These are phyloP conservation scores for Lasiodiplodia theobromae DNA, from an alignment of 2,329 filamentous ascomycete species.

Conservation along the genomic window DNA sequence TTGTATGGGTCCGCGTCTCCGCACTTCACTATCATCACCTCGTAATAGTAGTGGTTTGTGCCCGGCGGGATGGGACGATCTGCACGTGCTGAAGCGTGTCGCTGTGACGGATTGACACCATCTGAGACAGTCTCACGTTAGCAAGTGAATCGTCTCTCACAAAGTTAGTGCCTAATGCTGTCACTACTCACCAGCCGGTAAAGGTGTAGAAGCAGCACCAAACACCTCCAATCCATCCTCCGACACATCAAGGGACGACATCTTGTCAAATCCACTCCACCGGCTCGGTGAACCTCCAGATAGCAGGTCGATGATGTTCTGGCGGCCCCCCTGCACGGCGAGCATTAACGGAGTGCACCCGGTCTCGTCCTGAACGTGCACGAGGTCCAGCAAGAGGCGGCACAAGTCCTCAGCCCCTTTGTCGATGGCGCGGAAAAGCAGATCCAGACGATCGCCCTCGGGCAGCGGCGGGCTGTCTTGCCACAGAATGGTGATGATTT, in stretches of 20 bases:
- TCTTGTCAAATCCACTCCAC: background rate
- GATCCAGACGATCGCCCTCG: background rate
- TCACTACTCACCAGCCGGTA: no score
- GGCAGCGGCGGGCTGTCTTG: background rate
- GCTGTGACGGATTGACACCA: background rate
- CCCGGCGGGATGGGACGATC: background rate
- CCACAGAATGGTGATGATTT: background rate
- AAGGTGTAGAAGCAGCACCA: background rate
- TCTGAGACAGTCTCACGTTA: background rate
- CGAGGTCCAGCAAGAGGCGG: background rate
- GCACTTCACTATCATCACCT: background rate
- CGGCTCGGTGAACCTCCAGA: background rate
- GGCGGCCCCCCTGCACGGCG: background rate
- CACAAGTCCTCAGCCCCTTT: background rate
- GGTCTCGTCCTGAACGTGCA: background rate
- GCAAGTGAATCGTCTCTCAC: background rate
- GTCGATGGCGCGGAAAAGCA: background rate
- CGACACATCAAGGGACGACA: background rate
- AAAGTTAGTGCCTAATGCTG: background rate
- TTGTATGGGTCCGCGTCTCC: background rate
- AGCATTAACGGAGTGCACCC: background rate
- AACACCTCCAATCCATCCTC: background rate
- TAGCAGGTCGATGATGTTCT: background rate
- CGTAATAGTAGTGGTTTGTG: background rate
- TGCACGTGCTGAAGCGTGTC: background rate